These are phyloP conservation scores for Trametopsis cervina DNA, from an alignment of 768 basidiomycete species.

Conservation along the genomic window DNA sequence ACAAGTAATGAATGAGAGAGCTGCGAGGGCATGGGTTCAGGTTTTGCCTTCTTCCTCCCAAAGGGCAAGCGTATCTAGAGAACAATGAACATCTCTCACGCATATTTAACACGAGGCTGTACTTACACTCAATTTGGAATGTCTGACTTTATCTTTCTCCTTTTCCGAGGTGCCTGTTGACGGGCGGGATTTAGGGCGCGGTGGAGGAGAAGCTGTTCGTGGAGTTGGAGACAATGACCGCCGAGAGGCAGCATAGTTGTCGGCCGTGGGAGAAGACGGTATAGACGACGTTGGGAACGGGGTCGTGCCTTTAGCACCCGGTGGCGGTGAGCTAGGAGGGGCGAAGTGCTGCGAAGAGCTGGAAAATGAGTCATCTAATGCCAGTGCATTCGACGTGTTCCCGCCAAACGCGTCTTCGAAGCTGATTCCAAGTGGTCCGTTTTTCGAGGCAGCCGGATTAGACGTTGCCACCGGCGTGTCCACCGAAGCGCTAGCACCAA, in stretches of 20 bases:
- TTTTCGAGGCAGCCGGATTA: slow-evolving; percentile 14
- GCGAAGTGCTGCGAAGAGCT: slow-evolving; percentile 20
- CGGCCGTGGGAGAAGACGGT: slow-evolving; percentile 32
- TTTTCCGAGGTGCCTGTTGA: slow-evolving; percentile 55
- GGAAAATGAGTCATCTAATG: slow-evolving; percentile 33
- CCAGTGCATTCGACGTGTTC: slow-evolving; percentile 33
- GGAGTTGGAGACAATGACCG: slow-evolving; percentile 38
- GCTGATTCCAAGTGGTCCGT: slow-evolving; percentile 21
- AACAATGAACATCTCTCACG: slow-evolving; percentile 8
- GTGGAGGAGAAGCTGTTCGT: slow-evolving; percentile 46
- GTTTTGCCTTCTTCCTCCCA: slow-evolving; percentile 65
- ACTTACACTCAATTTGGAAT: slow-evolving; percentile 76
- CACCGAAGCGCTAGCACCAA: slow-evolving; percentile 25
- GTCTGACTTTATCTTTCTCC: slow-evolving; percentile 40
- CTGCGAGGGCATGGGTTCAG: slow-evolving; percentile 33
- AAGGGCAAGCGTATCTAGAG: slow-evolving; percentile 72
- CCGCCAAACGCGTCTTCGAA: slow-evolving; percentile 57
- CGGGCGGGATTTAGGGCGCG: slow-evolving; percentile 52
- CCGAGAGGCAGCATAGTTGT: slow-evolving; percentile 22
- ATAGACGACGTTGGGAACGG: slow-evolving; percentile 35
- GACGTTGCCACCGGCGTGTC: slow-evolving; percentile 6
- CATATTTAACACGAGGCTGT: slow-evolving; percentile 2
- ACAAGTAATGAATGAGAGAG: slow-evolving; percentile 29
- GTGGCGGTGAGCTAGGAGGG: slow-evolving; percentile 21
- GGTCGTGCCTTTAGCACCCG: slow-evolving; percentile 16